phyloP scores from a whole-genome alignment of 768 basidiomycete genomes.

The Lepiota brunneoincarnata region DNA sequence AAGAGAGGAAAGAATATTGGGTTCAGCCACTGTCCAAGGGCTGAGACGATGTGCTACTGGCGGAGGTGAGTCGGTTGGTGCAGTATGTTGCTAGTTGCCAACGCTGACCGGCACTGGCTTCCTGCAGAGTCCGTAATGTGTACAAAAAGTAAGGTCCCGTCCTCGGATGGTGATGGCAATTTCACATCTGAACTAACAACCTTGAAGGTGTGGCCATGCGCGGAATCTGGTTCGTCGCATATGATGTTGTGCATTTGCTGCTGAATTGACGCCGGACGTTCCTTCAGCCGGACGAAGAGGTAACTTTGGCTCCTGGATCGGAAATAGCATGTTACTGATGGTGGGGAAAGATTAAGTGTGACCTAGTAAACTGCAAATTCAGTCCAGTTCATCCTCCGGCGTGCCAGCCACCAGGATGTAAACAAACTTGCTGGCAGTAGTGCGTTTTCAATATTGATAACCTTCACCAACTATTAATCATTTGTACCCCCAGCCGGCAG shows the following conservation, averaged over 20 bases:
- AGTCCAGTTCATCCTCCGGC: constrained; percentile 51
- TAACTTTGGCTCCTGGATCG: constrained; percentile 14
- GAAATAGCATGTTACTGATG: constrained; percentile 4
- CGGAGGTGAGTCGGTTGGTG: constrained; percentile 42
- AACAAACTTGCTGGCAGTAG: constrained; percentile 69
- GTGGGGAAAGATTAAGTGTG: constrained; percentile 56
- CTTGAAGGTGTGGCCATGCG: constrained; percentile 52
- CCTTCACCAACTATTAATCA: constrained; percentile 20
- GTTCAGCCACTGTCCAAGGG: background rate
- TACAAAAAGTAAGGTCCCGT: constrained; percentile 44
- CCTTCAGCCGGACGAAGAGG: constrained; percentile 59
- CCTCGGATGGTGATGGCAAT: background rate
- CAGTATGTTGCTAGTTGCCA: background rate
- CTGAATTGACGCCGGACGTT: constrained; percentile 6
- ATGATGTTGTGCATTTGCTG: background rate
- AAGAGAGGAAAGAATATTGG: constrained; percentile 13
- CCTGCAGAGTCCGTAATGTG: constrained; percentile 50
- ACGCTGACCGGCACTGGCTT: constrained; percentile 21
- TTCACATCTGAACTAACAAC: background rate
- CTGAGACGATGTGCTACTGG: constrained; percentile 52
- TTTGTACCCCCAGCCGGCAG: constrained; percentile 41
- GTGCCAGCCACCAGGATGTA: constrained; percentile 52
- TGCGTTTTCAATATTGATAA: constrained; percentile 31
- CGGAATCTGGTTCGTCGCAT: constrained; percentile 40
- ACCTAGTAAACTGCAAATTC: constrained; percentile 59